Evolutionary conservation across 164 flowering plant genomes (phyloP), one percentile per base, ranked within the genome.

Genomic region (Amborella trichopoda): DNA sequence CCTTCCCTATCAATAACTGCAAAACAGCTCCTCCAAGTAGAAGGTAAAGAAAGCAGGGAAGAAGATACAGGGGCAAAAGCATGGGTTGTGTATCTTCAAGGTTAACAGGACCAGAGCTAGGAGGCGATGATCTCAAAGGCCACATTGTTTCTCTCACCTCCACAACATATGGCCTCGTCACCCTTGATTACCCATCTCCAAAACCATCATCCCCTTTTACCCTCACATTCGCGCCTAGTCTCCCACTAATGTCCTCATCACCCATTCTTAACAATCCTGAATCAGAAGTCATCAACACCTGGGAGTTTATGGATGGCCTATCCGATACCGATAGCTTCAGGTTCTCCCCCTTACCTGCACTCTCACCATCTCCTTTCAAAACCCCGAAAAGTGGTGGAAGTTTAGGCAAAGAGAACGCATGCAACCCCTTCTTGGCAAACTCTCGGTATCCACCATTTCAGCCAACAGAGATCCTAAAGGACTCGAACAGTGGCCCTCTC

Each of bases 231-330:
- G 44, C 68, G 13, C 55, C 52, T 18, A 59, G 45, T 14, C 50
- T 78, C 17, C 21, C 51, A 50, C 59, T 0, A 30, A 11, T 18
- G 44, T 46, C 60, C 55, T 60, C 14, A 30, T 44, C 37, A 60
- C 72, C n/a, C 53, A n/a, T n/a, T n/a, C n/a, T n/a, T 56, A 45
- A 50, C 65, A 33, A 70, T 65, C 24, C 53, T 76, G 34, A 61
- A 52, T 25, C 82, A 0, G 96, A 87, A 47, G 65, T 81, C 49
- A 91, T 84, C 55, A 82, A 91, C 65, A 75, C 94, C 3, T 88
- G 96, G 91, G 95, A 91, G 53, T 84, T 91, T 56, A 91, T 91
- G 96, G 86, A 81, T 22, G 96, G 86, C 46, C 80, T 84, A 28
- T 89, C 80, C 56, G 36, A 4, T 21, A 37, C 67, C 48, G 81